Conservation (phyloP, 2,329 filamentous ascomycete genomes). For the Fusarium cyanostomum region DNA sequence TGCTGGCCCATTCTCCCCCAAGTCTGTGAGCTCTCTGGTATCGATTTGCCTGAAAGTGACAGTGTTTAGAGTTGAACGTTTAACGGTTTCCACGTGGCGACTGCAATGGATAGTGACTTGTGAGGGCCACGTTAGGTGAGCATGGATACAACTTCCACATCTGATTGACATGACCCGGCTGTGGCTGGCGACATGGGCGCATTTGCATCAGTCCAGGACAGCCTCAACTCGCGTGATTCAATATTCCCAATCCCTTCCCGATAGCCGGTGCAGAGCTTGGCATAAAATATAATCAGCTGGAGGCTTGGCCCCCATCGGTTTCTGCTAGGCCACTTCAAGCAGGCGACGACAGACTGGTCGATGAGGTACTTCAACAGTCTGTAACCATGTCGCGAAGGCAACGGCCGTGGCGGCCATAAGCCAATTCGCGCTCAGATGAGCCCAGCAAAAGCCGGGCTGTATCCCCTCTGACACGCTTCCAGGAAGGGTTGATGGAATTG, state of each 20-base stretch:
- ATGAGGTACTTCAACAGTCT: slow-evolving; percentile 20
- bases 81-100: slow-evolving; percentile 21
- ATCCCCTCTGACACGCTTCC: slow-evolving; percentile 23
- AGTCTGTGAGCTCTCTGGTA: neutral
- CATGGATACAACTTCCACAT: slow-evolving; percentile 3
- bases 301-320: neutral
- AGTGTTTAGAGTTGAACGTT: slow-evolving; percentile 4
- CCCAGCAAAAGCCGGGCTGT: slow-evolving; percentile 31
- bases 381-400: slow-evolving; percentile 3
- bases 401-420: neutral
- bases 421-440: slow-evolving; percentile 16
- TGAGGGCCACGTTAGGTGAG: slow-evolving; percentile 4
- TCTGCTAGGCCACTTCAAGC: slow-evolving; percentile 8
- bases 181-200: slow-evolving; percentile 6
- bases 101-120: slow-evolving; percentile 15
- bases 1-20: slow-evolving; percentile 3
- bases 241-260: slow-evolving; percentile 1
- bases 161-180: slow-evolving; percentile 11
- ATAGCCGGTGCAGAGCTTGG: neutral
- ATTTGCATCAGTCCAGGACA: slow-evolving; percentile 17
- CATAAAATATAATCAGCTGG: slow-evolving; percentile 5
- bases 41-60: neutral
- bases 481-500: slow-evolving; percentile 24
- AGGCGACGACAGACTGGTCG: slow-evolving; percentile 2
- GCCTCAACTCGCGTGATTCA: slow-evolving; percentile 20